Base-by-base conservation (phyloP, 176 grass and related monocot genomes). In the Zea mays region DNA sequence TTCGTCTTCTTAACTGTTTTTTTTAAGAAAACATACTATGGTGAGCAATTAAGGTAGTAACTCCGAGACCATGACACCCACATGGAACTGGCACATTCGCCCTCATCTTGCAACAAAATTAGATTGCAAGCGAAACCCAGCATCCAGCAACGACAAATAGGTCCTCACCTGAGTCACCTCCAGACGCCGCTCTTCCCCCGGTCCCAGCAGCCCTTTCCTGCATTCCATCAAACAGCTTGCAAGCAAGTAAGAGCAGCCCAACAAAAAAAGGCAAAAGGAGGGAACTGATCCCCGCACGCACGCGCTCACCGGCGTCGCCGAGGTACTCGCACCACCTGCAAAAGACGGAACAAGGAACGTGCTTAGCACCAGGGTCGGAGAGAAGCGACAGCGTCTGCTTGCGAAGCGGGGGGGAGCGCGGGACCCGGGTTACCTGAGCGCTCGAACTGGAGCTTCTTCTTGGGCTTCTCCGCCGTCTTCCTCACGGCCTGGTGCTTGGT, bases 151-250 rank as follows among this genome's bases (percentile, higher is more conserved):
- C 42, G 39, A 70, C 2, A 43, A 10, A 49, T 41, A 43, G 56
- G 20, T 3, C 11, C 67, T 2, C 49, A 83, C 27, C 27, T 27
- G 27, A 27, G 27, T 27, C 27, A 27, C 85, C 74, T 36, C 3
- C 7, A 59, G 10, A 7, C 15, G 81, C 62, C 11, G 56, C 13
- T 41, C 40, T 0, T 1, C 44, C 57, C 41, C 56, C 1, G 6
- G 41, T 45, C 40, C 6, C 49, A 7, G 46, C 62, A 10, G 5
- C 16, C 12, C 41, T 71, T 41, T 7, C 64, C 85, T 87, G 85
- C 74, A 87, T 78, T 87, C 41, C 85, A 76, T 67, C 79, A 44
- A 87, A 78, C 67, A 78, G 34, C n/a, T 78, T 11, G 70, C 74
- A 52, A 73, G 73, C 46, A 81, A 72, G 55, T 52, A 42, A 50